These are phyloP conservation scores for Didymella lethalis DNA, from an alignment of 2,329 filamentous ascomycete species.

Conservation along the genomic window DNA sequence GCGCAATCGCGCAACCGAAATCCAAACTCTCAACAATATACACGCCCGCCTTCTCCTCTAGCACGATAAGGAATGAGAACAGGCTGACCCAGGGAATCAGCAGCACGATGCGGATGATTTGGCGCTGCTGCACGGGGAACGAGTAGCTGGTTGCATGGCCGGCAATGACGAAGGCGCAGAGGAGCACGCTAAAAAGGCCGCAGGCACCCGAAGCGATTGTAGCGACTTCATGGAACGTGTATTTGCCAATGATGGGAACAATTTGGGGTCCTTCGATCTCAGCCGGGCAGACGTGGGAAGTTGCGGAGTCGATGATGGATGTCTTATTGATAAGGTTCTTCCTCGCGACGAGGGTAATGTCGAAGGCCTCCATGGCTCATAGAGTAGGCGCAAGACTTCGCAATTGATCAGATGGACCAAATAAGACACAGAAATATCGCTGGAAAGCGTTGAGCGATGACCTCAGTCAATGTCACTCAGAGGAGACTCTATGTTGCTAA, in stretches of 20 bases:
- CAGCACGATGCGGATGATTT: constrained; percentile 39
- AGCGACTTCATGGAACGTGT: constrained; percentile 39
- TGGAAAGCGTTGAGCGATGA: background rate
- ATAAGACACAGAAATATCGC: background rate
- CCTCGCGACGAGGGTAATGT: constrained; percentile 1
- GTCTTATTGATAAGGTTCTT: constrained; percentile 8
- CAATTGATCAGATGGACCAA: background rate
- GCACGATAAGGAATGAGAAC: constrained; percentile 37
- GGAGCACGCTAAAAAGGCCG: constrained; percentile 28
- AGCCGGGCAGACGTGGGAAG: constrained; percentile 26
- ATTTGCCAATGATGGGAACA: constrained; percentile 30
- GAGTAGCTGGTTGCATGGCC: constrained; percentile 40
- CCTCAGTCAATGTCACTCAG: background rate
- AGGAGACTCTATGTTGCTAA: constrained; percentile 7
- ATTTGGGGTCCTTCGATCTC: constrained; percentile 28
- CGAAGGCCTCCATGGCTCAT: constrained; percentile 1
- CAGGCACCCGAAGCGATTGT: constrained; percentile 33
- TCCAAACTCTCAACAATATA: constrained; percentile 36
- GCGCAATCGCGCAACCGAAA: constrained; percentile 41
- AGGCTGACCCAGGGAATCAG: constrained; percentile 40
- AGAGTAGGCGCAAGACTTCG: background rate
- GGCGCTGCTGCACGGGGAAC: constrained; percentile 41
- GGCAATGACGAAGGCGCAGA: constrained; percentile 26
- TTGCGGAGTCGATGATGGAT: constrained; percentile 14
- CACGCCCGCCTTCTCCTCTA: constrained; percentile 26